Percentiles rank a stretch among this genome's conserved stretches.
phyloP scores from a whole-genome alignment of 441 rosid species.

The Erysimum pusillum region DNA sequence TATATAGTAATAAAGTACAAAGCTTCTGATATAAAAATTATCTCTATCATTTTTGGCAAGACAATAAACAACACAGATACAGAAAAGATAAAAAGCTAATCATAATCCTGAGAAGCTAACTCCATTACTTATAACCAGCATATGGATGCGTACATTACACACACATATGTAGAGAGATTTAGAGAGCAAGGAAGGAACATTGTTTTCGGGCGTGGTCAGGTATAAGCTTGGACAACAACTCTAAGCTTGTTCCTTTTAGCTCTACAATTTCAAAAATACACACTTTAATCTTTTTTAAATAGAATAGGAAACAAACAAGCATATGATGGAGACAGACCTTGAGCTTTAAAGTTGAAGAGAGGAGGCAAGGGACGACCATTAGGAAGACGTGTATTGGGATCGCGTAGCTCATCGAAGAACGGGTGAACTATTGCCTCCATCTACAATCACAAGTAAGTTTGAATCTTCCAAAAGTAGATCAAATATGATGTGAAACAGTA shows the following conservation, averaged over 20 bases:
- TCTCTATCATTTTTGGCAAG: conserved; percentile 7
- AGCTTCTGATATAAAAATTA: background rate
- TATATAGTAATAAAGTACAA: background rate
- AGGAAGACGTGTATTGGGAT: conserved; percentile 80
- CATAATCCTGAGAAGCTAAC: conserved; percentile 41
- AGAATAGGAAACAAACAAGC: background rate
- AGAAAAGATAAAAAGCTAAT: conserved; percentile 1
- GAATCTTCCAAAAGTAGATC: conserved; percentile 3
- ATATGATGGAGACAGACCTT: conserved; percentile 48
- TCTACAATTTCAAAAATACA: conserved; percentile 53
- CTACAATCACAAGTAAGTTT: conserved; percentile 50
- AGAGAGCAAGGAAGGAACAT: conserved; percentile 67
- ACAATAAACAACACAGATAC: conserved; percentile 19
- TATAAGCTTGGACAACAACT: conserved; percentile 70
- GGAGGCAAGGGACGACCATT: conserved; percentile 94
- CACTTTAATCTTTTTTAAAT: background rate
- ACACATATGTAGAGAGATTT: conserved; percentile 4
- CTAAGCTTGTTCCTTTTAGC: conserved; percentile 75
- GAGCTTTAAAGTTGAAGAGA: conserved; percentile 81
- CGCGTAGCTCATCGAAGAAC: conserved; percentile 89
- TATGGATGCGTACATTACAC: conserved; percentile 6
- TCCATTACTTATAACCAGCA: conserved; percentile 29
- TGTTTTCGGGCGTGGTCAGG: conserved; percentile 93
- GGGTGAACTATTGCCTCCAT: conserved; percentile 91
- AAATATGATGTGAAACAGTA: background rate